Evolutionary conservation across 495 filamentous ascomycete species (phyloP), one percentile per base, ranked within the genome.

Genomic region (Penicillium longicatenatum): DNA sequence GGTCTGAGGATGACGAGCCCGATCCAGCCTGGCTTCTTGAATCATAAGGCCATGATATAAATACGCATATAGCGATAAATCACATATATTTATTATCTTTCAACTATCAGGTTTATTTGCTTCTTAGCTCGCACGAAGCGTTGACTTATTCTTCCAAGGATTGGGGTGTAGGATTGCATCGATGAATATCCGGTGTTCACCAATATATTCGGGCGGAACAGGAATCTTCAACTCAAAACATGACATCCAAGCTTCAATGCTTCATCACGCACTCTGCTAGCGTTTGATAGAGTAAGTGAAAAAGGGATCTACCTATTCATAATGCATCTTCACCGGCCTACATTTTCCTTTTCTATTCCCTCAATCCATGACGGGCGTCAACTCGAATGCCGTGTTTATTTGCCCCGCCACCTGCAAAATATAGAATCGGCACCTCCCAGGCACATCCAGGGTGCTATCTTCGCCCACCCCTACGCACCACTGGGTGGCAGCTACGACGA

Each of bases 401-500:
- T 92, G 46, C 89, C 91, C 9, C 50, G 43, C 47, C 6, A 55
- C 35, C 39, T 70, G 43, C 45, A 75, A 64, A 17, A 71, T 73
- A 57, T 71, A 58, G 35, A 68, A 57, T 41, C 43, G 17, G 6
- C 56, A 44, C 24, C 63, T n/a, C 41, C 62, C 20, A 81, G 80
- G 79, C 62, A 55, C 10, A 75, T 76, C 49, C 81, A 81, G 56
- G 89, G 85, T 11, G 93, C 91, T 4, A 81, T 97, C 20, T 69
- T 98, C 22, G 93, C 93, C 0, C 94, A 98, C 70, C 93, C 94
- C 0, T 98, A 97, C 59, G 91, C 92, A 19, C 84, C 89, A 0
- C 75, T 98, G 6, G 94, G 94, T 11, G 94, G 94, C 6, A 87
- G 78, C 74, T 93, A 86, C 69, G 89, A 97, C 67, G 92, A 98